Base-by-base conservation (phyloP, 192 early-diverging fungal genomes). In the Haplosporangium gracile region DNA sequence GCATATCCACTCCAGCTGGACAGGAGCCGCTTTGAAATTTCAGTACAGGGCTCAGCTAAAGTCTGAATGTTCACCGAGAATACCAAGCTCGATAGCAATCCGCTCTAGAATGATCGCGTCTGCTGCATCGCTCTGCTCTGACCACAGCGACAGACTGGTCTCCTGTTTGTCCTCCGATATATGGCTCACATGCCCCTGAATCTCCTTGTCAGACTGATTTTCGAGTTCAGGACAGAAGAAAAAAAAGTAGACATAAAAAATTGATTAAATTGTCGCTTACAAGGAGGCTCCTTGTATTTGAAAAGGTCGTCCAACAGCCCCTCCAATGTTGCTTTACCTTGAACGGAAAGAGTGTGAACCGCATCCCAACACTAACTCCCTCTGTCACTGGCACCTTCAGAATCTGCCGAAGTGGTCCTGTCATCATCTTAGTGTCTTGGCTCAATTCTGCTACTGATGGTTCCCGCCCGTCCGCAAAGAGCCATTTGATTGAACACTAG, bases 311-410 rank as follows among this genome's bases (percentile, higher is more conserved):
- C 49, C 49, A 22, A 22, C 47, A 51, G 16, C 49, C 18, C 0
- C 5, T 51, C 18, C 16, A 5, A 36, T 34, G 13, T 32, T 2
- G 20, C 4, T 20, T 38, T 70, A 82, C 80, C 80, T 71, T 22
- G 0, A 65, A 57, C 15, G 82, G 70, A 7, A 8, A 57, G 42
- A 83, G 24, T 9, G 72, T 15, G 18, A 83, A 74, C 29, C 60
- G 36, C 68, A 70, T 83, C 1, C 82, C 76, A 3, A 83, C 72
- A 22, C 20, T 53, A 26, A 83, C 15, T 5, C 82, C 82, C 34
- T 83, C 77, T 55, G 82, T 77, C 20, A 42, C 72, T 0, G 76
- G 82, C 1, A 83, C 76, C 24, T 77, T 71, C 20, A 82, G 81
- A 34, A 82, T 34, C 47, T 82, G 75, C 32, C 81, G 81, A 69